Percentiles rank a stretch among this genome's conserved stretches.
Conservation (phyloP, 169 alveolate species). For the Babesia divergens region DNA sequence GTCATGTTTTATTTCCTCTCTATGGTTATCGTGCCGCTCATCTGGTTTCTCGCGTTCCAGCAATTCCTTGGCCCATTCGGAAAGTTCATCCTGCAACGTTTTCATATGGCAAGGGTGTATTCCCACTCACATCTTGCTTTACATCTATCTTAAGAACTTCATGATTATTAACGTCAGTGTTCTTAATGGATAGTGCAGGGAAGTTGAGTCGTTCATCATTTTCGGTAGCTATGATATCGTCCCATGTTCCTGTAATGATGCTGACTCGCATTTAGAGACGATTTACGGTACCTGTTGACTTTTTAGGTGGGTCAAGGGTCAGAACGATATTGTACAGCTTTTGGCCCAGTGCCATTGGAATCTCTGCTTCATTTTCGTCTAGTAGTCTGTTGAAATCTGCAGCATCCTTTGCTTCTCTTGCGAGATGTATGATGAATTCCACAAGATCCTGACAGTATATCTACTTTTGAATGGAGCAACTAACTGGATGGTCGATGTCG, state of each 20-base stretch:
- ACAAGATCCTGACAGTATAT: constrained; percentile 37
- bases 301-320: constrained; percentile 37
- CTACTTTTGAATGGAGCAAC: neutral
- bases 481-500: constrained; percentile 60
- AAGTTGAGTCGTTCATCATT: constrained; percentile 43
- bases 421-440: constrained; percentile 59
- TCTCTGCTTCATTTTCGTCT: constrained; percentile 61
- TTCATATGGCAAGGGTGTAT: neutral
- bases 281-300: neutral
- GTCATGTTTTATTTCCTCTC: neutral
- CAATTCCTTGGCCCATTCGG: constrained; percentile 59
- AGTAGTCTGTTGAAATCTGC: constrained; percentile 41
- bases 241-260: constrained; percentile 32
- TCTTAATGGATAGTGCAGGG: constrained; percentile 61
- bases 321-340: constrained; percentile 46
- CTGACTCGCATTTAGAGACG: too few relatives aligned
- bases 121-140: constrained; percentile 10
- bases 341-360: constrained; percentile 37
- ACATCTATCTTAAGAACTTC: constrained; percentile 5
- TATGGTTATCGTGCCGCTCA: neutral
- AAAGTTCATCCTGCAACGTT: constrained; percentile 33
- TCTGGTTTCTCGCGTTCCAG: constrained; percentile 30
- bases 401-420: constrained; percentile 35
- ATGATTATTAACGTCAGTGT: constrained; percentile 11
- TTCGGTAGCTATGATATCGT: constrained; percentile 21